Base-by-base conservation (phyloP, 371 early-diverging fungal species). In the Nosema muscidifuracis region DNA sequence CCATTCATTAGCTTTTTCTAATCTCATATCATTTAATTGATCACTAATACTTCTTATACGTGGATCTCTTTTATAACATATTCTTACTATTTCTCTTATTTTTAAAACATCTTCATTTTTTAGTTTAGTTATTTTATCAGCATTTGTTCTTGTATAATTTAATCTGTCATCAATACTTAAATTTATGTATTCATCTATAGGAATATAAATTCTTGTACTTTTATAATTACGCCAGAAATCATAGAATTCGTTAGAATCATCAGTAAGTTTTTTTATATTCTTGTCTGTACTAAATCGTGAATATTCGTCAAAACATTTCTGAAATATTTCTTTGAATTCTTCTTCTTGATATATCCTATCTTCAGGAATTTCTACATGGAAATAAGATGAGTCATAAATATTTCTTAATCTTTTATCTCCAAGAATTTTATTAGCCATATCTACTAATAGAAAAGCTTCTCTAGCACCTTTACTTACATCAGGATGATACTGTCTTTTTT, bases 181-280 rank as follows among this genome's bases (percentile, higher is more conserved):
- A 44, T 67, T 57, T n/a, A 77, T 68, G 50, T 81, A 94, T 86
- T 96, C 91, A 80, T 94, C 95, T 61, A 91, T 83, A 85, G 89
- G 89, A 85, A 97, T 97, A 76, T 95, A 98, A 18, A 91, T 86
- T 76, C 99, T 86, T 92, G 92, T 93, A 42, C 94, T 92, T 74
- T 95, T 92, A 76, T 95, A 90, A 85, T 86, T 88, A 83, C 87
- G 89, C 89, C 92, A 97, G 82, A 92, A 95, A 65, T 89, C 87
- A 83, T 98, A 98, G 85, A 98, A 97, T 20, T 70, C 72, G 76
- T 94, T 94, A 36, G 94, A 90, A 28, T 89, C 87, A 69, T 89
- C 90, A 74, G 88, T 87, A 34, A 97, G 81, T 40, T 44, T 65
- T n/a, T 91, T 88, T 20, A 90, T 89, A 28, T 90, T 91, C 77